Base-by-base conservation (phyloP, 2,329 filamentous ascomycete species). In the Atkinsonella hypoxylon region DNA sequence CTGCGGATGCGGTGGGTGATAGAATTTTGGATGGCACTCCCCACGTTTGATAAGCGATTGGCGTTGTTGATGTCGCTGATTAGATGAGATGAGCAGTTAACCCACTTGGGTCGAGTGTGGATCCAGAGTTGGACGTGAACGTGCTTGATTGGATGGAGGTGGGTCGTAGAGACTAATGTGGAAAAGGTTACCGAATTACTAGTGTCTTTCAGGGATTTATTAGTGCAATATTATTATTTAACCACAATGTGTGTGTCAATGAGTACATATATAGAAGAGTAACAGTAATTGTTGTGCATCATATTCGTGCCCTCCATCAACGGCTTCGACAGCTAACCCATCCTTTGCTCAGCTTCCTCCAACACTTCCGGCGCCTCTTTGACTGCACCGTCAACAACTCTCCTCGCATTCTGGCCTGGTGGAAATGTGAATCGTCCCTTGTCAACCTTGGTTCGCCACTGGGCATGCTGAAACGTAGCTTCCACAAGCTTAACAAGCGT, bases 361-460 rank as follows among this genome's bases (percentile, higher is more conserved):
- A 26, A 17, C 12, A 32, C 26, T 6, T 18, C 20, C 5, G 42
- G 41, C 8, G 41, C 13, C 32, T 1, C 32, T 22, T 30, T 45
- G 1, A 46, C 31, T 3, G 26, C 43, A 15, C 41, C 36, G 13
- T 59, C 53, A 32, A 55, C 52, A 11, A 55, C 53, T 5, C 51
- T 43, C 4, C 53, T 41, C 11, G 56, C 45, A 40, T 55, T 48
- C 2, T 56, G 39, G 3, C 47, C 55, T 1, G 56, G 49, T 4
- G 65, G 64, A 40, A 67, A 68, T 1, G 59, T 51, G 18, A 59
- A 53, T 15, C 60, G 56, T 30, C 66, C 65, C 15, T 56, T 54
- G 7, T 60, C 55, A 1, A 68, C 62, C 22, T 50, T 53, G 1
- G 61, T 60, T 17, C 57, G 58, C 59, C 64, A 62, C n/a, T 52